Base-by-base conservation (phyloP, 179 eudicot genomes). In the Camellia oleifera region DNA sequence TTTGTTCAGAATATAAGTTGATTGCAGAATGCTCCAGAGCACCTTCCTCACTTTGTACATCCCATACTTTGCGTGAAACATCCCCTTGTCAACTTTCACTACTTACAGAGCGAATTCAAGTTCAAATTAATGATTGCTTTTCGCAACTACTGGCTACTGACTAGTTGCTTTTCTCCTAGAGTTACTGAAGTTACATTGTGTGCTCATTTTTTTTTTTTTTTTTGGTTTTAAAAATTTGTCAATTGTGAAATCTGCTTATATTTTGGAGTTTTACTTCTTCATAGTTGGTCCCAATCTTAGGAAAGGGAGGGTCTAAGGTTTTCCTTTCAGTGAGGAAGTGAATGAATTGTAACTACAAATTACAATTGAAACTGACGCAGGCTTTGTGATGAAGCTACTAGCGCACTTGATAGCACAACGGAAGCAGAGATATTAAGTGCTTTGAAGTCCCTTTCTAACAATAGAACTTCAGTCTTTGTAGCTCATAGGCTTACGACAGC, bases 401-500 rank as follows among this genome's bases (percentile, higher is more conserved):
- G 99, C 85, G 99, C 99, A 3, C 97, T 95, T 65, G 99, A 95
- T 80, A 94, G 98, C 85, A 91, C 99, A 76, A 95, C 99, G 56
- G 98, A 95, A 83, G 95, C 98, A 80, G 99, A 94, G 81, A 94
- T 95, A 67, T 81, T 94, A 79, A 88, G 82, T 82, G 93, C 99
- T 20, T 80, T 95, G 87, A 94, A 86, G 84, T 88, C 91, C 58
- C 91, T 95, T 26, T 91, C 99, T 4, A 86, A 81, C 80, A 92
- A 94, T 78, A 91, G 97, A 60, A 95, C 99, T 58, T 87, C 98
- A 60, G 82, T 94, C 68, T 95, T 95, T 78, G 86, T 95, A 75
- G 99, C 99, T 81, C 99, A 95, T 77, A 89, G 99, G 82, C 99
- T 95, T 74, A 95, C 99, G 45, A 95, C 99, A 77, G 99, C 99